Conservation (phyloP, 2,329 filamentous ascomycete genomes). For the Arthroderma sp. region DNA sequence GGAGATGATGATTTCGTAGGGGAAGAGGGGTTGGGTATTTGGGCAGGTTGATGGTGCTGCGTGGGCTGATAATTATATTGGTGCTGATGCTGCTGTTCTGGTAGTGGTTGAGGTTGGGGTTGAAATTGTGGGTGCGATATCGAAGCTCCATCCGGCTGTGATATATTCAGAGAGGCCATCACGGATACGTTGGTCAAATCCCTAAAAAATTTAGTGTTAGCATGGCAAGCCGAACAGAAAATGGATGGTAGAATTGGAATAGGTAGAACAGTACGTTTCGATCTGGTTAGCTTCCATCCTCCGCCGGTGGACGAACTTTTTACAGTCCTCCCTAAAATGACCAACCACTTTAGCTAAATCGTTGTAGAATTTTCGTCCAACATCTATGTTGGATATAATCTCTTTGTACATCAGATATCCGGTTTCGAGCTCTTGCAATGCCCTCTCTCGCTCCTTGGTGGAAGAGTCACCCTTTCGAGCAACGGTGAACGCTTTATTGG, state of each 20-base stretch:
- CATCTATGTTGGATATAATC: constrained; percentile 80
- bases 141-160: constrained; percentile 22
- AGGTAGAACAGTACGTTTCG: constrained; percentile 48
- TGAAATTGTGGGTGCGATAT: constrained; percentile 23
- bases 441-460: constrained; percentile 65
- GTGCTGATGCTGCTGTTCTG: constrained; percentile 22
- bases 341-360: constrained; percentile 80
- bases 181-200: constrained; percentile 42
- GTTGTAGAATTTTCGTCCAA: constrained; percentile 92
- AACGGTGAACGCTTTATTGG: constrained; percentile 64
- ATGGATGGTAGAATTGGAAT: background rate
- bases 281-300: constrained; percentile 66
- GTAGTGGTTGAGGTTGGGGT: constrained; percentile 31
- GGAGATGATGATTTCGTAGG: constrained; percentile 24
- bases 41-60: constrained; percentile 6
- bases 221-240: background rate
- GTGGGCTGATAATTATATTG: background rate
- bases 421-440: constrained; percentile 75
- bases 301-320: constrained; percentile 65
- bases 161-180: constrained; percentile 46
- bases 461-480: constrained; percentile 56
- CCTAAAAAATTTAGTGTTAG: constrained; percentile 18
- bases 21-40: constrained; percentile 1
- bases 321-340: constrained; percentile 68
- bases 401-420: constrained; percentile 96